Conservation (phyloP, 2,329 filamentous ascomycete species). For the Aspergillus sp. region DNA sequence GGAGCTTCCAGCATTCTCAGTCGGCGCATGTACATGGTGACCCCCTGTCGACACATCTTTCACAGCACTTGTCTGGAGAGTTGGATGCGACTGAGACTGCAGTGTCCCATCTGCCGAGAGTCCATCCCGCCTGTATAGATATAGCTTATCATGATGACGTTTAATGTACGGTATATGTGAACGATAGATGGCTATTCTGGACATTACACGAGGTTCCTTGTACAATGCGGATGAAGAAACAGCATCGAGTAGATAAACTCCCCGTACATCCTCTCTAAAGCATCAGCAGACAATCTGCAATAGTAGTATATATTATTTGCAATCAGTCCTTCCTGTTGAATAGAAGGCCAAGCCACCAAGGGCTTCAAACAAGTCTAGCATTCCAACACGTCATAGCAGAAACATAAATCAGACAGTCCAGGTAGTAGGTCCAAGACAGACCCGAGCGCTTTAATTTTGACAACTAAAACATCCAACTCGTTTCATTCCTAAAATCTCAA, state of each 20-base stretch:
- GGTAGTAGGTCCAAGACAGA: constrained; percentile 3
- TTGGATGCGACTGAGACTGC: constrained; percentile 90
- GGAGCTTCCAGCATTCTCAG: constrained; percentile 66
- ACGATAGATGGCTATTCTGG: too few relatives aligned
- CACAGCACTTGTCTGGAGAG: constrained; percentile 88
- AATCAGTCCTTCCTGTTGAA: constrained; percentile 20
- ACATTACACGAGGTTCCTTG: too few relatives aligned
- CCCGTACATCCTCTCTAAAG: too few relatives aligned
- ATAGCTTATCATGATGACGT: constrained; percentile 1
- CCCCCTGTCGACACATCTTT: constrained; percentile 93
- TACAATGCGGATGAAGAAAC: too few relatives aligned
- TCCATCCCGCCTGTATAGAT: constrained; percentile 74
- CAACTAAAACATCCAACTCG: constrained; percentile 16
- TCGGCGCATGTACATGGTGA: constrained; percentile 89
- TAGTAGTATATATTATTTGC: constrained; percentile 4
- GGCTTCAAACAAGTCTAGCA: constrained; percentile 17
- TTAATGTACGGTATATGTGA: not conserved
- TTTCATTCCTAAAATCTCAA: constrained; percentile 9
- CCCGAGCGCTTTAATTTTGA: constrained; percentile 5
- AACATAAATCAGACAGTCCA: constrained; percentile 4
- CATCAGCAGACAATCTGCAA: too few relatives aligned
- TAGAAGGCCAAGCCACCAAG: constrained; percentile 14
- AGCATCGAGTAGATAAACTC: too few relatives aligned
- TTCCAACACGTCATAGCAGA: constrained; percentile 9
- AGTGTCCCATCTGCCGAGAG: constrained; percentile 94